These are phyloP conservation scores for Cokeromyces recurvatus DNA, from an alignment of 371 early-diverging fungal genomes.

Conservation along the genomic window DNA sequence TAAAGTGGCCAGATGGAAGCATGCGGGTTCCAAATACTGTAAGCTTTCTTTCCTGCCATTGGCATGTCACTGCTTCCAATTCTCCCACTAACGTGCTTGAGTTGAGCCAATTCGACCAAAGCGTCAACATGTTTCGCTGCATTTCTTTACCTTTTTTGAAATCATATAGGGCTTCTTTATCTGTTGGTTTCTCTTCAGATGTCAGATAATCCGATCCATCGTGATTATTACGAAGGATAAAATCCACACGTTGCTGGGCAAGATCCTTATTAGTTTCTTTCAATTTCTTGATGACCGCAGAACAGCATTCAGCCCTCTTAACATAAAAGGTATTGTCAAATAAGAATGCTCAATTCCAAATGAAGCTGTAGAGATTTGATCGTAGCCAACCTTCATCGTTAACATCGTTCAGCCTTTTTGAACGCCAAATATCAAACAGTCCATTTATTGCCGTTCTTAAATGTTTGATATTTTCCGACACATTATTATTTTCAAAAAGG, in stretches of 20 bases:
- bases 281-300: background rate
- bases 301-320: background rate
- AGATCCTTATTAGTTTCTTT: background rate
- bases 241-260: slow-evolving; percentile 2
- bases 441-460: no score
- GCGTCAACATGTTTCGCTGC: slow-evolving; percentile 1
- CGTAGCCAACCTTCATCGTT: no score
- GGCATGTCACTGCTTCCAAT: slow-evolving; percentile 1
- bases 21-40: background rate
- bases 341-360: no score
- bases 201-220: background rate
- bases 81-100: background rate
- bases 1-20: background rate
- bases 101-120: background rate
- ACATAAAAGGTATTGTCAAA: no score
- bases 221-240: background rate
- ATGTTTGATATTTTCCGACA: no score
- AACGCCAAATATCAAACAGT: no score
- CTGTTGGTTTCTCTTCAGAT: background rate
- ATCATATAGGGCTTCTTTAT: background rate
- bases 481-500: no score
- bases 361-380: no score
- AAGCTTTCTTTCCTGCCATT: background rate
- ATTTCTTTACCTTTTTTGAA: background rate
- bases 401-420: no score